A percentile compares a stretch with the other conserved stretches of the same genome.
Evolutionary conservation across 495 filamentous ascomycete species (phyloP).

Genomic region (Acidomyces sp.): DNA sequence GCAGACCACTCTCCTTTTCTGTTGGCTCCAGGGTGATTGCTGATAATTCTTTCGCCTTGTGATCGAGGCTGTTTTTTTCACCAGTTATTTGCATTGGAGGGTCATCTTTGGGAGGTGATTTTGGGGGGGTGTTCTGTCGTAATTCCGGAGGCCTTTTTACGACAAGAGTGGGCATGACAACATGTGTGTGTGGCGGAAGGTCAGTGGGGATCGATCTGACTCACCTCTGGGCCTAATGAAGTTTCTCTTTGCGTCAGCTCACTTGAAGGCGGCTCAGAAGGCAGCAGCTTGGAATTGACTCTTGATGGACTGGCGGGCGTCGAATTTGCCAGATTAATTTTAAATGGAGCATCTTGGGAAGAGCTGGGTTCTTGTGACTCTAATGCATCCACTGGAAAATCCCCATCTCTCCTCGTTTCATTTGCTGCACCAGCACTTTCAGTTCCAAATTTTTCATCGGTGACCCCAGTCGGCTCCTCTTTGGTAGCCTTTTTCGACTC

Average conservation of each 20-base stretch:
- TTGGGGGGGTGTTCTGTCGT: conserved; percentile 3
- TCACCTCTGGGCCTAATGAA: too few relatives aligned
- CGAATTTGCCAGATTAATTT: background rate
- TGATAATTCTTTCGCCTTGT: too few relatives aligned
- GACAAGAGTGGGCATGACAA: conserved; percentile 10
- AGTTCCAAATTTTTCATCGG: too few relatives aligned
- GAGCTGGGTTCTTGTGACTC: too few relatives aligned
- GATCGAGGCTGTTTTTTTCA: background rate
- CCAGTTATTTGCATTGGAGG: too few relatives aligned
- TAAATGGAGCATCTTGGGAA: background rate
- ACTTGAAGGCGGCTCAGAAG: background rate
- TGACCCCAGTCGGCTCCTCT: too few relatives aligned
- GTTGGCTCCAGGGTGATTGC: conserved; percentile 3
- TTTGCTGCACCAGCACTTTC: too few relatives aligned
- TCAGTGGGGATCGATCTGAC: too few relatives aligned
- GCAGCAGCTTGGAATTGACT: background rate
- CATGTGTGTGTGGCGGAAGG: conserved; percentile 8
- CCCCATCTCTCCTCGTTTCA: too few relatives aligned
- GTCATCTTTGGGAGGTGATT: conserved; percentile 12
- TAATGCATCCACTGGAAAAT: too few relatives aligned
- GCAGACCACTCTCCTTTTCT: background rate
- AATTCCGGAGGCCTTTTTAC: background rate
- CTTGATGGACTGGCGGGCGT: background rate
- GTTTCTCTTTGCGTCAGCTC: too few relatives aligned
- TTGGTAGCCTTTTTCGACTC: background rate